These are phyloP conservation scores for Pisolithus microcarpus DNA, from an alignment of 768 basidiomycete genomes.

Conservation along the genomic window DNA sequence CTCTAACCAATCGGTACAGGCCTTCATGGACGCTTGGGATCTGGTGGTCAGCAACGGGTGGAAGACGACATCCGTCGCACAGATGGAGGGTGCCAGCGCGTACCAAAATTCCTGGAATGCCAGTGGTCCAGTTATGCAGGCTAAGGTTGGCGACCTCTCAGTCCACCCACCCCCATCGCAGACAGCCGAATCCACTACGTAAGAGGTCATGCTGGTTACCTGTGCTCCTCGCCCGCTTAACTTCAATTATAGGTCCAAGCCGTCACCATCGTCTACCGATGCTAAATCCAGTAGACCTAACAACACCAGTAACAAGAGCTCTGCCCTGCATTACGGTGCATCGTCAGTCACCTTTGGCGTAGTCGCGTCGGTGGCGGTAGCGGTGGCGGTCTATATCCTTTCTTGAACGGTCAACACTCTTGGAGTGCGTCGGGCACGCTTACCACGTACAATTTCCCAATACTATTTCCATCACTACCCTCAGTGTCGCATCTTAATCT, in stretches of 20 bases:
- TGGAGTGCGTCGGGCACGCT: background rate
- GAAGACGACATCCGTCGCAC: constrained; percentile 53
- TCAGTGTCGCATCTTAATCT: background rate
- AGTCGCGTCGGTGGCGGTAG: constrained; percentile 16
- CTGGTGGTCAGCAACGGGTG: constrained; percentile 63
- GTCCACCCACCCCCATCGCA: constrained; percentile 12
- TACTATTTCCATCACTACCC: background rate
- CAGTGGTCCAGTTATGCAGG: constrained; percentile 22
- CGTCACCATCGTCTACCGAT: too few relatives aligned
- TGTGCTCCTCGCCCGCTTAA: background rate
- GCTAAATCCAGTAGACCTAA: constrained; percentile 8
- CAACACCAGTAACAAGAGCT: constrained; percentile 28
- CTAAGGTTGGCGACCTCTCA: constrained; percentile 13
- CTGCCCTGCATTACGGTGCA: constrained; percentile 20
- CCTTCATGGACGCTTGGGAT: constrained; percentile 63
- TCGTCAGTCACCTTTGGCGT: constrained; percentile 18
- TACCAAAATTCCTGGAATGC: constrained; percentile 43
- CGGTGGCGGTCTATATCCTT: constrained; percentile 16
- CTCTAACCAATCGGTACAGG: constrained; percentile 47
- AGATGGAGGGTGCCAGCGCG: constrained; percentile 30
- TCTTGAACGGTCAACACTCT: constrained; percentile 7
- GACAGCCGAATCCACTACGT: background rate
- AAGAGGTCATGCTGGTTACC: background rate
- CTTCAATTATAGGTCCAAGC: background rate
- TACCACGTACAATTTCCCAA: constrained; percentile 6